Base-by-base conservation (phyloP, 176 grass and related monocot genomes). In the Triticum dicoccoides region DNA sequence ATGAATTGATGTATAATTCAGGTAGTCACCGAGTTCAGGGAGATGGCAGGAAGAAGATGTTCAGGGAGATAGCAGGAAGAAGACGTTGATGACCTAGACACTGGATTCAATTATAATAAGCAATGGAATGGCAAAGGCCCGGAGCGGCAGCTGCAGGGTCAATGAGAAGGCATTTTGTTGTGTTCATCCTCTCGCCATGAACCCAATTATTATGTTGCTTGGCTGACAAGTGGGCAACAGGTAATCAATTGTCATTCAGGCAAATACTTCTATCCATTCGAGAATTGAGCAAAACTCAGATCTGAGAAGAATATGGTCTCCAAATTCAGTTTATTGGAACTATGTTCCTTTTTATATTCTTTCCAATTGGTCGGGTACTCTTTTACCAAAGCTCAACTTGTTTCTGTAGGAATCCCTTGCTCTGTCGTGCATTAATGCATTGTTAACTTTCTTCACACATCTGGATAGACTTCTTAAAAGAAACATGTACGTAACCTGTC, bases 51-150 rank as follows among this genome's bases (percentile, higher is more conserved):
- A n/a, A n/a, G n/a, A n/a, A n/a, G n/a, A 85, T 94, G n/a, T 99
- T 81, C 92, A 92, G 24, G 97, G 92, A 80, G 97, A 99, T 76
- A 90, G n/a, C n/a, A 96, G 42, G 97, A 99, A 83, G 94, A 99
- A 82, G 94, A 91, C 80, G 83, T 96, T 65, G 97, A 98, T 88
- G 97, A 98, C 70, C 70, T 98, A 39, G 97, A 98, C 85, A 96
- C 96, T 76, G 97, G 94, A 75, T 96, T 99, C 85, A 94, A 91
- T 81, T 90, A 5, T 5, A 39, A 98, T 81, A 93, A 83, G 70
- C 85, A 88, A 72, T 89, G 87, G 73, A 92, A 85, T 61, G 93
- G 87, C 45, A 96, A 96, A 77, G 86, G 66, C 17, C 82, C 87
- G 25, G 86, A 81, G 61, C 88, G 86, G 90, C 87, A 92, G 80